phyloP scores from a whole-genome alignment of 2,329 filamentous ascomycete species.

The Simplicillium aogashimaense region DNA sequence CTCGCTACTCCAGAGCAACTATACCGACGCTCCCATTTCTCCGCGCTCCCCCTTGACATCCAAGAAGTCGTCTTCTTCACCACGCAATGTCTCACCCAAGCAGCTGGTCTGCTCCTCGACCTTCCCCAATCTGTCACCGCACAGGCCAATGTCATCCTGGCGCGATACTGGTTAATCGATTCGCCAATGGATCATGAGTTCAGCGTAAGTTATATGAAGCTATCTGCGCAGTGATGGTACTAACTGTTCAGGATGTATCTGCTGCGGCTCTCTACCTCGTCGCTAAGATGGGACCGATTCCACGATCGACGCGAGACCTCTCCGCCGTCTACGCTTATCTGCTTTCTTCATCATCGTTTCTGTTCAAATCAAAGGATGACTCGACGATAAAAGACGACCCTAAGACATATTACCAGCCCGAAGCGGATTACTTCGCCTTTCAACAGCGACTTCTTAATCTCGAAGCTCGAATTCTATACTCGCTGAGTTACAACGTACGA shows the following conservation, averaged over 20 bases:
- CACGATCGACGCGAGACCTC: slow-evolving; percentile 69
- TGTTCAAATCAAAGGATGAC: slow-evolving; percentile 31
- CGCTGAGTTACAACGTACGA: slow-evolving; percentile 73
- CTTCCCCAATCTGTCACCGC: slow-evolving; percentile 80
- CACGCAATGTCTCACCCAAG: slow-evolving; percentile 65
- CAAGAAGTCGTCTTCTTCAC: slow-evolving; percentile 64
- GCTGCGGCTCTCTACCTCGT: slow-evolving; percentile 73
- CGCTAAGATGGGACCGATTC: slow-evolving; percentile 70
- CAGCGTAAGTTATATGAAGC: slow-evolving; percentile 25
- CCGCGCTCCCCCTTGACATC: slow-evolving; percentile 55
- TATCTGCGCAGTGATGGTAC: slow-evolving; percentile 4
- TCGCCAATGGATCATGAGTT: slow-evolving; percentile 49
- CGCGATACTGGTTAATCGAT: slow-evolving; percentile 65
- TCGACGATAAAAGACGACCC: slow-evolving; percentile 29
- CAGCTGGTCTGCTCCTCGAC: slow-evolving; percentile 69
- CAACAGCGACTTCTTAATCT: slow-evolving; percentile 57
- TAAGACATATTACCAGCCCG: slow-evolving; percentile 58
- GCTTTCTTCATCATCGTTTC: slow-evolving; percentile 48
- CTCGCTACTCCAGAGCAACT: slow-evolving; percentile 66
- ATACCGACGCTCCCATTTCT: slow-evolving; percentile 41
- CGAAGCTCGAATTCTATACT: slow-evolving; percentile 67
- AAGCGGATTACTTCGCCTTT: slow-evolving; percentile 58
- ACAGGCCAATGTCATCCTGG: slow-evolving; percentile 73
- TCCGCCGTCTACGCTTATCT: slow-evolving; percentile 82
- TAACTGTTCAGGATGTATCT: slow-evolving; percentile 56